Percentiles rank a stretch among this genome's conserved stretches.
These are phyloP conservation scores for Pichia sp. DNA, from an alignment of 1,139 yeast species.

Conservation along the genomic window DNA sequence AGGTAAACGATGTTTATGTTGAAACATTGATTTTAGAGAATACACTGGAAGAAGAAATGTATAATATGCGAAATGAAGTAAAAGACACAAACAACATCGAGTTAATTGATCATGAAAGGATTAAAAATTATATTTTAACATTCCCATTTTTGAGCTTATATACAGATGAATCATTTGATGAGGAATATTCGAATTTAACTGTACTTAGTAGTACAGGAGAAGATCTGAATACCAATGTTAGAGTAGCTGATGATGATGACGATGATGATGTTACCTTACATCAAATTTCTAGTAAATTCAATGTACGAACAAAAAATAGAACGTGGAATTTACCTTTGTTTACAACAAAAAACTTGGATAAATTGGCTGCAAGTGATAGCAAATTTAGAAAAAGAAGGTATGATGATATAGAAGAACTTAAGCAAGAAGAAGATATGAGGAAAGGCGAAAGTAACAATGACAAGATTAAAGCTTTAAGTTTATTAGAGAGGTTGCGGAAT, in stretches of 20 bases:
- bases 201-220: not conserved
- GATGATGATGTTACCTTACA: conserved; percentile 19
- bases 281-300: conserved; percentile 12
- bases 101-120: conserved; percentile 48
- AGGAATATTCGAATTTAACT: conserved; percentile 12
- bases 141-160: conserved; percentile 41
- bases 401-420: conserved; percentile 8
- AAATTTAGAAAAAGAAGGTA: conserved; percentile 16
- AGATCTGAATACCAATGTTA: not conserved
- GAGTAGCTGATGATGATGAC: conserved; percentile 3
- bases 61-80: conserved; percentile 31
- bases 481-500: conserved; percentile 16
- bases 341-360: conserved; percentile 36
- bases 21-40: conserved; percentile 57
- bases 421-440: not conserved
- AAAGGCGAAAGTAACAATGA: not conserved
- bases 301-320: conserved; percentile 9
- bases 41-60: conserved; percentile 64
- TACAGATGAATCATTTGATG: conserved; percentile 6
- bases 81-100: conserved; percentile 26
- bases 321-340: conserved; percentile 44
- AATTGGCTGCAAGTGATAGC: conserved; percentile 27
- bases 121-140: conserved; percentile 48
- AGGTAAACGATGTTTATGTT: conserved; percentile 49
- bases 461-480: not conserved